Evolutionary conservation across 2,329 filamentous ascomycete species (phyloP).

Genomic region (Ascochyta rabiei): DNA sequence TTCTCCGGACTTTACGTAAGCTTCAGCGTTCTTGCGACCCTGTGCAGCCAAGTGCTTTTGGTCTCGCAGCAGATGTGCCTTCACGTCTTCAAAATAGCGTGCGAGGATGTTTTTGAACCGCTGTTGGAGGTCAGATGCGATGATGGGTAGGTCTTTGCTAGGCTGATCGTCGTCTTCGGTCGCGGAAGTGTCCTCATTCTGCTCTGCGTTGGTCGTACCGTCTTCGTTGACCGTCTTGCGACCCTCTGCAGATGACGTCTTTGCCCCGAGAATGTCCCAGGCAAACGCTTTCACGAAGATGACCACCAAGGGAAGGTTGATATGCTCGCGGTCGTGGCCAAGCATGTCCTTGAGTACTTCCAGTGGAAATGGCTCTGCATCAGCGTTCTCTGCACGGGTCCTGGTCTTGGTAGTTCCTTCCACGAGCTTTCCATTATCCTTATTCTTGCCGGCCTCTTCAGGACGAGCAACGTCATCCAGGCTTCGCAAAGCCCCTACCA

Average conservation of each 20-base stretch:
- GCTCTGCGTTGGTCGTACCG: constrained; percentile 66
- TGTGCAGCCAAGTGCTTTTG: constrained; percentile 88
- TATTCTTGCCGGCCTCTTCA: constrained; percentile 67
- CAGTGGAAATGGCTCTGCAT: constrained; percentile 89
- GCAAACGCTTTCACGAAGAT: constrained; percentile 95
- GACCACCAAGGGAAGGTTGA: constrained; percentile 88
- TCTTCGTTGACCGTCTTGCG: constrained; percentile 85
- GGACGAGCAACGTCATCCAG: constrained; percentile 71
- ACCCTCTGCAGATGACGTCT: constrained; percentile 72
- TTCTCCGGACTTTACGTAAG: constrained; percentile 97
- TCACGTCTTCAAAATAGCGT: constrained; percentile 92
- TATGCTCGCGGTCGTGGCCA: constrained; percentile 89
- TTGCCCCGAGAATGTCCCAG: constrained; percentile 92
- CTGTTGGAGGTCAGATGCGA: constrained; percentile 76
- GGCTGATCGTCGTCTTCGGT: constrained; percentile 59
- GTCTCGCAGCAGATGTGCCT: constrained; percentile 84
- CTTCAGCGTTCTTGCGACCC: constrained; percentile 93
- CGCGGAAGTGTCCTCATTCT: constrained; percentile 58
- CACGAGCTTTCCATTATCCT: constrained; percentile 60
- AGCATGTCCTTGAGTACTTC: constrained; percentile 98
- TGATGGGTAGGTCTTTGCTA: constrained; percentile 73
- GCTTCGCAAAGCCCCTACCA: constrained; percentile 85
- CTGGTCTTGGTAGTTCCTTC: constrained; percentile 67
- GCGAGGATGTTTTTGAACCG: constrained; percentile 84
- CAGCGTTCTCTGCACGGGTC: constrained; percentile 65